Percentiles rank a stretch among this genome's conserved stretches.
These are phyloP conservation scores for Yarrowia galli DNA, from an alignment of 1,139 yeast species.

Conservation along the genomic window DNA sequence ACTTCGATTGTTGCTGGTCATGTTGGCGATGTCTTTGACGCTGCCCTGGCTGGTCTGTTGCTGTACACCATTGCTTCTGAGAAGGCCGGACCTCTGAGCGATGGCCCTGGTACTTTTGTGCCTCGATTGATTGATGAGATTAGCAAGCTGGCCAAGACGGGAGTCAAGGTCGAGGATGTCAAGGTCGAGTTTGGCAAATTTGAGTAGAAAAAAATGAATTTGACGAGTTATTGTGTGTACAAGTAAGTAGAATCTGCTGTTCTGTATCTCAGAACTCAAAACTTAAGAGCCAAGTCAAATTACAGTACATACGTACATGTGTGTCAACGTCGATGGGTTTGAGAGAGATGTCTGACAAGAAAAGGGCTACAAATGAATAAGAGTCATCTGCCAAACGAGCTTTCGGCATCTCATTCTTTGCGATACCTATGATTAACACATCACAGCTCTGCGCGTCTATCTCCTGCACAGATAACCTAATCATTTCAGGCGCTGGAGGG, in stretches of 20 bases:
- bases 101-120: constrained; percentile 62
- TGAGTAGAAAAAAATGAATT: background rate
- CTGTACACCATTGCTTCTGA: constrained; percentile 73
- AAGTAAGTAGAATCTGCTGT: too few relatives aligned
- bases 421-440: too few relatives aligned
- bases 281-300: too few relatives aligned
- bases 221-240: too few relatives aligned
- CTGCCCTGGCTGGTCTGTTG: constrained; percentile 65
- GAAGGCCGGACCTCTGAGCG: constrained; percentile 54
- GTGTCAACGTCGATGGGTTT: too few relatives aligned
- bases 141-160: background rate
- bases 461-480: background rate
- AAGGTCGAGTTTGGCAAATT: constrained; percentile 10
- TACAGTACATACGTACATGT: too few relatives aligned
- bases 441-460: too few relatives aligned
- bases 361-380: too few relatives aligned
- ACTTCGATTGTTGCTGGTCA: constrained; percentile 59
- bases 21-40: constrained; percentile 49
- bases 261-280: too few relatives aligned
- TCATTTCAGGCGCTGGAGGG: background rate
- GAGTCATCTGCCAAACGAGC: too few relatives aligned
- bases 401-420: too few relatives aligned
- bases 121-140: constrained; percentile 55
- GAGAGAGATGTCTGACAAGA: too few relatives aligned
- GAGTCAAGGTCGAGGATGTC: constrained; percentile 5